A percentile compares a stretch with the other conserved stretches of the same genome.
phyloP scores from a whole-genome alignment of 2,329 filamentous ascomycete species.

The Lachnellula occidentalis region DNA sequence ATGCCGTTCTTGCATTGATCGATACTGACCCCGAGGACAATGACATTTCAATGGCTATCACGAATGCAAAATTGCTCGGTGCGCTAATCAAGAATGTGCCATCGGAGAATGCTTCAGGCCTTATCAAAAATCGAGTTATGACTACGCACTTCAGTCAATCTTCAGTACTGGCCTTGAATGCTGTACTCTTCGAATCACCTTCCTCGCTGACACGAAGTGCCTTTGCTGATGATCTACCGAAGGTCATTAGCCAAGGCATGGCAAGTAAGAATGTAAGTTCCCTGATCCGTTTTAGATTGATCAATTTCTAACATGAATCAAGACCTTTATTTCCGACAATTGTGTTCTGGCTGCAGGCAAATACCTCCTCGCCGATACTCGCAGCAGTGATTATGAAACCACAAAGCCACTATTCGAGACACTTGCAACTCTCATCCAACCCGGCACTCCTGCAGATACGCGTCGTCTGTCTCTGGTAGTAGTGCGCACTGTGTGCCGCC shows the following conservation, averaged over 20 bases:
- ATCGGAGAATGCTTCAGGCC: constrained; percentile 55
- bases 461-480: constrained; percentile 83
- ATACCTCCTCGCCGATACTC: constrained; percentile 66
- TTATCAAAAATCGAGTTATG: constrained; percentile 70
- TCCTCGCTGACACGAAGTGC: constrained; percentile 58
- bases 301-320: constrained; percentile 17
- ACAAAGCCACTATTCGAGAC: constrained; percentile 76
- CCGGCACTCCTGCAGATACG: constrained; percentile 74
- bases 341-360: constrained; percentile 86
- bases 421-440: constrained; percentile 68
- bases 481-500: constrained; percentile 75
- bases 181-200: constrained; percentile 77
- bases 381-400: constrained; percentile 65
- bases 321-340: constrained; percentile 85
- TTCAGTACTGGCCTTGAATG: constrained; percentile 82
- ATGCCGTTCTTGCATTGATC: constrained; percentile 81
- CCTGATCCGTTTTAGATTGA: not conserved
- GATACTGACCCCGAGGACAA: constrained; percentile 74
- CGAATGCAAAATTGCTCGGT: constrained; percentile 83
- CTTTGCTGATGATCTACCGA: constrained; percentile 67
- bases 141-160: constrained; percentile 69
- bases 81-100: constrained; percentile 85
- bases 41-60: constrained; percentile 76
- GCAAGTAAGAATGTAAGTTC: constrained; percentile 64
- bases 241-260: constrained; percentile 77